Conservation (phyloP, 2,329 filamentous ascomycete genomes). For the Atkinsonella hypoxylon region DNA sequence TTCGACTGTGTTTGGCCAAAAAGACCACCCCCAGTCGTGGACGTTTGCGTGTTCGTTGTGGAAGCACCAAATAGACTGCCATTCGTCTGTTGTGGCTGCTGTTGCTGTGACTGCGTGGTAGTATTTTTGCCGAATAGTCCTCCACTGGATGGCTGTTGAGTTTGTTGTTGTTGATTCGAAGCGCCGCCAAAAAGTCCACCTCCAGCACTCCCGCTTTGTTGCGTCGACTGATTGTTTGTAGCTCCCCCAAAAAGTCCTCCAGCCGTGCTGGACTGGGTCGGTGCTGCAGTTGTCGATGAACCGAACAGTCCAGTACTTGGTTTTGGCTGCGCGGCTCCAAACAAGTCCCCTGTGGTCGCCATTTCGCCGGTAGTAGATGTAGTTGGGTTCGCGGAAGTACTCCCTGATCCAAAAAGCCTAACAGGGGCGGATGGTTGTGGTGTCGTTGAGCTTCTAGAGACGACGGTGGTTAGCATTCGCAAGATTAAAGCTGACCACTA, state of each 20-base stretch:
- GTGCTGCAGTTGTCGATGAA: slow-evolving; percentile 14
- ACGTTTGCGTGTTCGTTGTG: slow-evolving; percentile 9
- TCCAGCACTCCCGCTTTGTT: not conserved
- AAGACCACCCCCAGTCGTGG: slow-evolving; percentile 12
- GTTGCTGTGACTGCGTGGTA: slow-evolving; percentile 14
- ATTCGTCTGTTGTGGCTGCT: slow-evolving; percentile 16
- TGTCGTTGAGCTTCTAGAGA: slow-evolving; percentile 14
- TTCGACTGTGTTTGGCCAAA: slow-evolving; percentile 25
- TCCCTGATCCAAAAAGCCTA: slow-evolving; percentile 25
- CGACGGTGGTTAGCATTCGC: slow-evolving; percentile 1
- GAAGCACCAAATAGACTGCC: slow-evolving; percentile 19
- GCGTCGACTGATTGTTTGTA: slow-evolving; percentile 11
- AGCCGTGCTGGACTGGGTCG: slow-evolving; percentile 9
- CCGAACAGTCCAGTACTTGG: slow-evolving; percentile 20
- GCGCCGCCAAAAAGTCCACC: slow-evolving; percentile 5
- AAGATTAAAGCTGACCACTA: not conserved
- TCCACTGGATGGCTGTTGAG: slow-evolving; percentile 12
- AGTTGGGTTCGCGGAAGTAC: slow-evolving; percentile 16
- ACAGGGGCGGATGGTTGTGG: slow-evolving; percentile 22
- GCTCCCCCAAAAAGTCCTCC: slow-evolving; percentile 17
- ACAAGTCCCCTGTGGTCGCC: slow-evolving; percentile 26
- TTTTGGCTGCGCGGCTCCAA: slow-evolving; percentile 20
- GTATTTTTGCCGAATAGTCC: slow-evolving; percentile 21
- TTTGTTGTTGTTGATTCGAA: slow-evolving; percentile 15
- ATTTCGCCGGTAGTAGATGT: slow-evolving; percentile 19